Base-by-base conservation (phyloP, 352 stramenopile species). In the Peronospora belbahrii region DNA sequence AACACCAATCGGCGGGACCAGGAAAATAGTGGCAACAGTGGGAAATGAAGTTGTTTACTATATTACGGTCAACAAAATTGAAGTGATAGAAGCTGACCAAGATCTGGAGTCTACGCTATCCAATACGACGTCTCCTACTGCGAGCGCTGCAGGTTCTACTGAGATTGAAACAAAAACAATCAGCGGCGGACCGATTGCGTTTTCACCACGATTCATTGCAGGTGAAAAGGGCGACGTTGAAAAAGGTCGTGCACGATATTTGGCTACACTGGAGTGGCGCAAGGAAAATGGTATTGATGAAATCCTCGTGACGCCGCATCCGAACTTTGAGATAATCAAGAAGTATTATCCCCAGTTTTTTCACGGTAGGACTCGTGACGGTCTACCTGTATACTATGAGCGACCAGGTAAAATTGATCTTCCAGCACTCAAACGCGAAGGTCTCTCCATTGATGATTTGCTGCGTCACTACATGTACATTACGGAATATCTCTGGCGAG, bases 271-370 rank as follows among this genome's bases (percentile, higher is more conserved):
- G n/a, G 59, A 93, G 54, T 96, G 85, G 85, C 74, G 85, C 20
- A 67, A 81, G 10, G 80, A 89, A 45, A 87, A 95, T 48, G 59
- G 74, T 17, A 86, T 96, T 15, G 86, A 96, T 56, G 58, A 82
- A 36, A 95, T 96, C 23, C 73, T 96, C 36, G 64, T 92, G 30
- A 74, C 67, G 32, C 67, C 81, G 9, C 80, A 94, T 36, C 74
- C 61, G 18, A 83, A 75, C 14, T 96, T 94, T 49, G 70, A 87
- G 18, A 75, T 68, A 4, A 95, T 96, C 73, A 96, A 96, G 64
- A 78, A 86, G 52, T 91, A 94, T 45, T 96, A 96, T 38, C 86
- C 86, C 10, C 86, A 96, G 53, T 96, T 83, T 53, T 94, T 94
- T 36, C 87, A 94, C 50, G 84, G 84, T 5, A 73, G 73, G 15